Evolutionary conservation across 78 protist species (phyloP).

Genomic region (Dictyostelium brefeldianum): DNA sequence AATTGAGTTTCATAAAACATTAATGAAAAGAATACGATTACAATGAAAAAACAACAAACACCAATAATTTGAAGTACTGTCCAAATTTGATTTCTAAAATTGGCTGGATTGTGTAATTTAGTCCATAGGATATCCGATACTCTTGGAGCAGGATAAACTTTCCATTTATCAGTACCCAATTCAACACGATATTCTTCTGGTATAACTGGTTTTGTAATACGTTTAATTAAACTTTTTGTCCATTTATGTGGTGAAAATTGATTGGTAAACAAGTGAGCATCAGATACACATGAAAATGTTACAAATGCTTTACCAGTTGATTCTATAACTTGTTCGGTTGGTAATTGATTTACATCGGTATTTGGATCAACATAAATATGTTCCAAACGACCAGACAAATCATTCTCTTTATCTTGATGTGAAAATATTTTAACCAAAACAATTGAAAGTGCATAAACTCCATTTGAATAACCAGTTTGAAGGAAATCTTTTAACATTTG

Average conservation of each 20-base stretch:
- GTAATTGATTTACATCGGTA: constrained; percentile 1
- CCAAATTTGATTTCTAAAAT: not conserved
- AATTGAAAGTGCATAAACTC: constrained; percentile 26
- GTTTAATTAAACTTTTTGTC: constrained; percentile 23
- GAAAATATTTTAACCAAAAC: constrained; percentile 33
- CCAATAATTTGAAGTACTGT: constrained; percentile 3
- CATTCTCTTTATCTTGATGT: not conserved
- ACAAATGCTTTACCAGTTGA: constrained; percentile 72
- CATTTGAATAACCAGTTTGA: constrained; percentile 61
- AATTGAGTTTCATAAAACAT: constrained; percentile 52
- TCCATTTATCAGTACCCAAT: constrained; percentile 33
- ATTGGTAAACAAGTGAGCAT: constrained; percentile 62
- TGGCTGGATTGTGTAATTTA: constrained; percentile 50
- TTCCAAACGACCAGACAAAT: constrained; percentile 44
- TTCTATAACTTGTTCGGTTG: not conserved
- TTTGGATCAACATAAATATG: not conserved
- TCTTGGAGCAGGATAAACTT: constrained; percentile 17
- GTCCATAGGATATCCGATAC: constrained; percentile 75
- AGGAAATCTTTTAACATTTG: constrained; percentile 35
- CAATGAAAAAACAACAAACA: not conserved
- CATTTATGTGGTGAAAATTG: constrained; percentile 69
- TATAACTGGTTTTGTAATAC: constrained; percentile 32
- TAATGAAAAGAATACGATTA: not conserved
- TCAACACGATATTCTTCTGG: constrained; percentile 20
- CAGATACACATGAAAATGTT: constrained; percentile 73